phyloP scores from a whole-genome alignment of 2,329 filamentous ascomycete genomes.

The Zalaria sp. region DNA sequence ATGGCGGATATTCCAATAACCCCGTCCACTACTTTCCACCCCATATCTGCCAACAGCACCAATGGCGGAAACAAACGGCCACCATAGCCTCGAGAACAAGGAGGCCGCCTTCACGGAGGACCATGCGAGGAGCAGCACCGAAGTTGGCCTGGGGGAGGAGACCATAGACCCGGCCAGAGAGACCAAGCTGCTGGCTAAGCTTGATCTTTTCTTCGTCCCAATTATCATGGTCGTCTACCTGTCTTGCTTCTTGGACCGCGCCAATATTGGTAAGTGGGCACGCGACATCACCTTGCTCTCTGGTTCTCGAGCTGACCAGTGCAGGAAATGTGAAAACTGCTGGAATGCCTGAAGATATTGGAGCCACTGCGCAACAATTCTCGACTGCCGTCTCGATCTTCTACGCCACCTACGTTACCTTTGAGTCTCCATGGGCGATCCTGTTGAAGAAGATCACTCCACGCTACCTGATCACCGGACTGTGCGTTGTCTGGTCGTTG shows the following conservation, averaged over 20 bases:
- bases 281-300: not conserved
- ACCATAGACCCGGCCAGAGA: constrained; percentile 31
- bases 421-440: constrained; percentile 34
- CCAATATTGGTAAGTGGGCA: constrained; percentile 30
- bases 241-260: constrained; percentile 40
- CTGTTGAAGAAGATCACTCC: constrained; percentile 34
- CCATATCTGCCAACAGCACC: too few relatives aligned
- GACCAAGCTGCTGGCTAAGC: constrained; percentile 30
- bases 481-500: constrained; percentile 34
- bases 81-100: not conserved
- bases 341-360: constrained; percentile 32
- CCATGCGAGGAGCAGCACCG: not conserved
- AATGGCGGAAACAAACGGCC: too few relatives aligned
- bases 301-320: not conserved
- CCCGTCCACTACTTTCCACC: too few relatives aligned
- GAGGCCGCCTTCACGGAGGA: not conserved
- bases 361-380: constrained; percentile 26
- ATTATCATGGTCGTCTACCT: constrained; percentile 44
- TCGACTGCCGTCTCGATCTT: constrained; percentile 37
- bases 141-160: not conserved
- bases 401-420: constrained; percentile 36
- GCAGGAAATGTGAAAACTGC: constrained; percentile 19
- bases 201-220: constrained; percentile 34
- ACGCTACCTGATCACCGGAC: constrained; percentile 23
- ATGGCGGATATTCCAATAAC: too few relatives aligned